These are phyloP conservation scores for Eremothecium cymbalariae DNA, from an alignment of 1,139 yeast species.

Conservation along the genomic window DNA sequence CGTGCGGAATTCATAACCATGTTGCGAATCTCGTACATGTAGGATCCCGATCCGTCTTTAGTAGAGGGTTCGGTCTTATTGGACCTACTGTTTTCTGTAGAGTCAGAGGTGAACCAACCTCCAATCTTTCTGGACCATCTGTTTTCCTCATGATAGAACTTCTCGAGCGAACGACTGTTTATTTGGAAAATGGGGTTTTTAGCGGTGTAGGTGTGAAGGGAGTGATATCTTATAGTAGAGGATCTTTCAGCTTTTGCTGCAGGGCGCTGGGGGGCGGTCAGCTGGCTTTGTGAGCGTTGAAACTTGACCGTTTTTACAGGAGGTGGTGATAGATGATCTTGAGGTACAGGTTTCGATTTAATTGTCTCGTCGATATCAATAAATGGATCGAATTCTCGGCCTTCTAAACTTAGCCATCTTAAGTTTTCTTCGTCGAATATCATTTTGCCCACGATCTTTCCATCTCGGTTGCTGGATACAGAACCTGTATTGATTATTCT, in stretches of 20 bases:
- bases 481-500: slow-evolving; percentile 1
- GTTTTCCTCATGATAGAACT: slow-evolving; percentile 30
- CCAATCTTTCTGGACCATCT: slow-evolving; percentile 29
- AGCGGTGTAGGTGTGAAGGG: slow-evolving; percentile 11
- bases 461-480: slow-evolving; percentile 6
- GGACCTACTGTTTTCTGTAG: slow-evolving; percentile 10
- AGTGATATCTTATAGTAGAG: slow-evolving; percentile 19
- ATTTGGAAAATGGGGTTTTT: slow-evolving; percentile 20
- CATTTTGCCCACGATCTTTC: slow-evolving; percentile 41
- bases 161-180: slow-evolving; percentile 23
- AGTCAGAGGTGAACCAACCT: slow-evolving; percentile 26
- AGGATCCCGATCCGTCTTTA: slow-evolving; percentile 15
- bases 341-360: slow-evolving; percentile 9
- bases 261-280: slow-evolving; percentile 10
- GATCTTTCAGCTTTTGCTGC: slow-evolving; percentile 10
- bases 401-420: slow-evolving; percentile 41
- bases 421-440: slow-evolving; percentile 47
- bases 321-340: slow-evolving; percentile 10
- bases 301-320: slow-evolving; percentile 7
- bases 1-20: slow-evolving; percentile 31
- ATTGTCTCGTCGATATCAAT: slow-evolving; percentile 29
- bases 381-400: slow-evolving; percentile 35
- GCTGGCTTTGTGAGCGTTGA: slow-evolving; percentile 21
- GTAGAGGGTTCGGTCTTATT: slow-evolving; percentile 8
- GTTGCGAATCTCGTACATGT: slow-evolving; percentile 30